Evolutionary conservation across 1,284 basidiomycete species (phyloP).

Genomic region (Ganoderma lucidum): DNA sequence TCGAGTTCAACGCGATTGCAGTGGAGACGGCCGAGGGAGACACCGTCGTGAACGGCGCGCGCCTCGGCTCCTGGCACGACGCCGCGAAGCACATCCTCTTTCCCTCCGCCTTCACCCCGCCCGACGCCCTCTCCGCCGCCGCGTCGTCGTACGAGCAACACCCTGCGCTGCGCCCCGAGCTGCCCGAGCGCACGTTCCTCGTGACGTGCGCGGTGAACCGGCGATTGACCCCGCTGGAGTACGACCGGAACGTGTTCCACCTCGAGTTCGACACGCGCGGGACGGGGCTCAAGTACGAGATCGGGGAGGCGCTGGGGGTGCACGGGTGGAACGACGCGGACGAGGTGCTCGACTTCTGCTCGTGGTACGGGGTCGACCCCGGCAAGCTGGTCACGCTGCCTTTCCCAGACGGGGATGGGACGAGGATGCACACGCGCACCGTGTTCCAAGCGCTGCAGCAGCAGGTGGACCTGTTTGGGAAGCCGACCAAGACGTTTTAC

Average conservation of each 20-base stretch:
- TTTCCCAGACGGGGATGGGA: constrained; percentile 63
- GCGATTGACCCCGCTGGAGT: constrained; percentile 92
- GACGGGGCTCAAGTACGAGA: constrained; percentile 94
- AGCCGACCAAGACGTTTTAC: constrained; percentile 96
- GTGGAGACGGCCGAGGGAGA: constrained; percentile 63
- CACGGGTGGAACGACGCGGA: constrained; percentile 97
- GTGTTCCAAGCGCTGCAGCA: constrained; percentile 96
- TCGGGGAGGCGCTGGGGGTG: constrained; percentile 96
- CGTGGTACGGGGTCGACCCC: constrained; percentile 91
- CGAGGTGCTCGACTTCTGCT: constrained; percentile 91
- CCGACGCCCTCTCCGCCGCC: constrained; percentile 41
- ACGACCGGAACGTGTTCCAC: constrained; percentile 99
- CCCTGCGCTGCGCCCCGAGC: constrained; percentile 84
- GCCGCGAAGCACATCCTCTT: constrained; percentile 92
- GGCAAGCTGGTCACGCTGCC: constrained; percentile 87
- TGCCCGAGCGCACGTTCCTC: constrained; percentile 91
- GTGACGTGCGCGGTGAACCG: constrained; percentile 95
- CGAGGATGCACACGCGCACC: constrained; percentile 84
- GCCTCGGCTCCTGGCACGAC: constrained; percentile 80
- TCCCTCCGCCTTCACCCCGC: constrained; percentile 79
- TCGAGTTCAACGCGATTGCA: constrained; percentile 77
- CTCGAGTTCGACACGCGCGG: constrained; percentile 94
- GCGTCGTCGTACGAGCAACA: constrained; percentile 58
- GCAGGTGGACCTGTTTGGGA: constrained; percentile 96
- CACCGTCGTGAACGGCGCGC: constrained; percentile 67